Evolutionary conservation across 2,329 filamentous ascomycete species (phyloP), one percentile per base, ranked within the genome.

Genomic region (Periconia macrospinosa): DNA sequence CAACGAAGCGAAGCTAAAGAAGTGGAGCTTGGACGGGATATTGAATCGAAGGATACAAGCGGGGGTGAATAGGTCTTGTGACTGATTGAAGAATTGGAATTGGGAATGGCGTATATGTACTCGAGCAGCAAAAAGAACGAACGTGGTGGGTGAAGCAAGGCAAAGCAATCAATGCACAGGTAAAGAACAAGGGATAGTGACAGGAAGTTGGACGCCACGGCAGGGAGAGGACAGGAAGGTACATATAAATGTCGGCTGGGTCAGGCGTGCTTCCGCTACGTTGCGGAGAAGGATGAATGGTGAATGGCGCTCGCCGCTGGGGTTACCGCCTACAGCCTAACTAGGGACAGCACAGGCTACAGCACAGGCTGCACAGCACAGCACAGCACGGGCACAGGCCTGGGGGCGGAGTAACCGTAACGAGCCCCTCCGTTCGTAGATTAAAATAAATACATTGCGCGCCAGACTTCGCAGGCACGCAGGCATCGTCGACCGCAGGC

Each of bases 111-210:
- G 44, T 33, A n/a, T n/a, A n/a, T 46, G 8, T 17, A n/a, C n/a
- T n/a, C n/a, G n/a, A n/a, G n/a, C 20, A 7, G 45, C 30, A 37
- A 41, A 37, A 42, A 43, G 30, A 40, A 33, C 10, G 9, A 20
- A 42, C 20, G 23, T 5, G 23, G 23, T 27, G 23, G 23, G 23
- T 42, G 15, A 30, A n/a, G 17, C 13, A 43, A 19, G 37, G 20
- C n/a, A 13, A 49, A 17, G 37, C 47, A 49, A 49, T 33, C 40
- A 43, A 49, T 27, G 27, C 17, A n/a, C 37, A 43, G 42, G 20
- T 41, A 27, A 43, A 30, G 11, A 20, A 49, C 46, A n/a, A 30
- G 46, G 46, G 46, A 20, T 13, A 41, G 41, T n/a, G 46, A 27
- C 33, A 18, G 30, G 14, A 30, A 27, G 30, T 15, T 35, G 35